These are phyloP conservation scores for Pythium vanterpoolii DNA, from an alignment of 352 stramenopile species.

Conservation along the genomic window DNA sequence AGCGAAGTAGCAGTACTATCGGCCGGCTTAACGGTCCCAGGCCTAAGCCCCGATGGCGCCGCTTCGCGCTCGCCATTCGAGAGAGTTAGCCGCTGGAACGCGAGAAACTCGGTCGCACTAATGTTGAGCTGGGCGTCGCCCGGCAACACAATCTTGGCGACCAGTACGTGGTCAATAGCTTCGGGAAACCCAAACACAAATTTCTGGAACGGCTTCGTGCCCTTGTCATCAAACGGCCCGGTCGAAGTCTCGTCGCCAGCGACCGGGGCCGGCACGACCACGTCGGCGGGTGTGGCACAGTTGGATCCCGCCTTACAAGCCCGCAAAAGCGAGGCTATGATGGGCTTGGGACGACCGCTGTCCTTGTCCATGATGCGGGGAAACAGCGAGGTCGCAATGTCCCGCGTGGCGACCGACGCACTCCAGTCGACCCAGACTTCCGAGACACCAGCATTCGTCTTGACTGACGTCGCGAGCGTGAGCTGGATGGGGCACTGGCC, in stretches of 20 bases:
- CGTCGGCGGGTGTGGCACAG: constrained; percentile 38
- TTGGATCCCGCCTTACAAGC: constrained; percentile 61
- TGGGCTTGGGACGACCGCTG: constrained; percentile 31
- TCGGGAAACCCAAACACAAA: constrained; percentile 43
- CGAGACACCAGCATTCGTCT: constrained; percentile 26
- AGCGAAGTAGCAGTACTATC: not conserved
- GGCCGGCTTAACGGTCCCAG: not conserved
- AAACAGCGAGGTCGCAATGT: constrained; percentile 41
- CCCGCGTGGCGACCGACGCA: constrained; percentile 15
- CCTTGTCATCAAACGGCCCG: constrained; percentile 39
- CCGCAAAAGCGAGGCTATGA: constrained; percentile 43
- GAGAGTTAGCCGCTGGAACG: constrained; percentile 27
- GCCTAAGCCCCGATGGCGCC: not conserved
- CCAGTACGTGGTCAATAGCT: constrained; percentile 50
- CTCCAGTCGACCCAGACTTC: constrained; percentile 48
- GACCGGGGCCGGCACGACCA: constrained; percentile 10
- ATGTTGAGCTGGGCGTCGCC: constrained; percentile 42
- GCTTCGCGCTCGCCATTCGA: not conserved
- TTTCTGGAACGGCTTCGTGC: constrained; percentile 44
- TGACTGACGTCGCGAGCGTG: constrained; percentile 32
- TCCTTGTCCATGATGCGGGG: constrained; percentile 50
- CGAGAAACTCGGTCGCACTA: constrained; percentile 55
- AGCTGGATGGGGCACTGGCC: constrained; percentile 47
- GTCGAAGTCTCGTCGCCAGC: constrained; percentile 27
- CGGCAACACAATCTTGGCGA: constrained; percentile 53